Conservation (phyloP, 192 early-diverging fungal genomes). For the Rhizophagus sp. region DNA sequence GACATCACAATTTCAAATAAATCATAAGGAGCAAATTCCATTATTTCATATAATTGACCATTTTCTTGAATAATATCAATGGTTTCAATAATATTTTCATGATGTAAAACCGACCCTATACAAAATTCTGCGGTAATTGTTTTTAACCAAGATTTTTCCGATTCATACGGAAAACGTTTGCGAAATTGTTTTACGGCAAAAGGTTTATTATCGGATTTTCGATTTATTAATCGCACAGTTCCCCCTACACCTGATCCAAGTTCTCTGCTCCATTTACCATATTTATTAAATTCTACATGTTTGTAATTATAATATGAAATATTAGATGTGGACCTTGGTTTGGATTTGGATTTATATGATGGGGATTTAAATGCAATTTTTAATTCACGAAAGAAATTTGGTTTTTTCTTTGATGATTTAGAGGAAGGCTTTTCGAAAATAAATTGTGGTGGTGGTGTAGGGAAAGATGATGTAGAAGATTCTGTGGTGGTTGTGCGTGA, state of each 20-base stretch:
- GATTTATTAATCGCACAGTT: conserved; percentile 67
- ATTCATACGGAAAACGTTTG: conserved; percentile 62
- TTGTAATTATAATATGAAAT: neutral
- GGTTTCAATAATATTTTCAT: conserved; percentile 79
- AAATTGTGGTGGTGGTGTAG: neutral
- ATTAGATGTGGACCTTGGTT: neutral
- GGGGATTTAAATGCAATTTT: neutral
- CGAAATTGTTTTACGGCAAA: conserved; percentile 85
- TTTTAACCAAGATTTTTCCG: conserved; percentile 75
- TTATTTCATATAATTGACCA: conserved; percentile 68
- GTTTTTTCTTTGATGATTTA: neutral
- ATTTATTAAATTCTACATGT: conserved; percentile 43
- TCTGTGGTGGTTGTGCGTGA: neutral
- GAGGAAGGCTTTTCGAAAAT: conserved; percentile 3
- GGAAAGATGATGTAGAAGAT: neutral
- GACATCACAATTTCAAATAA: conserved; percentile 79
- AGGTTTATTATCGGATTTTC: conserved; percentile 59
- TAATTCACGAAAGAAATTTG: neutral
- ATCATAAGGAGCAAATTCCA: conserved; percentile 94
- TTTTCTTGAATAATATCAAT: conserved; percentile 74
- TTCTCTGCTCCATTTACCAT: conserved; percentile 61
- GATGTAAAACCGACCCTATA: conserved; percentile 72
- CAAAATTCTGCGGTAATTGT: conserved; percentile 85
- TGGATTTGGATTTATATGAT: neutral
- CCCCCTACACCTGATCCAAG: conserved; percentile 74